Evolutionary conservation across 306 rosid genomes (phyloP), one percentile per base, ranked within the genome.

Genomic region (Lotus japonicus): DNA sequence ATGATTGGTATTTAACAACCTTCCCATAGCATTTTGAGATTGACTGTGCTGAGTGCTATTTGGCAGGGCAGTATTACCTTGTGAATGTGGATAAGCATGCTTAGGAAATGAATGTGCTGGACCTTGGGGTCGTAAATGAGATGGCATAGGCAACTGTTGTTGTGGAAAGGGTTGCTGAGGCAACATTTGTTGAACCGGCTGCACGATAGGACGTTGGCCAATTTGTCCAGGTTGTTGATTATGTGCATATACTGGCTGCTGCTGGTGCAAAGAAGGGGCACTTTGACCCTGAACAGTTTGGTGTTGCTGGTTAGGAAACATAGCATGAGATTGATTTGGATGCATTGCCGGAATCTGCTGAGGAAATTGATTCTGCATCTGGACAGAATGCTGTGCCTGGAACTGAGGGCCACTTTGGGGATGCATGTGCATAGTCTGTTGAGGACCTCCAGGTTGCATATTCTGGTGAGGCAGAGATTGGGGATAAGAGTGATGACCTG

Each of bases 401-500:
- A 84, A 74, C 31, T 77, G 84, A 56, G 79, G 74, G 71, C 80
- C 84, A 17, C 74, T 79, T 74, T 84, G 96, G 52, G 91, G 80
- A 65, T 76, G 86, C 65, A 64, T 18, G 14, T 81, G 76, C 60
- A 79, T 23, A 21, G 75, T 41, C 64, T 65, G 83, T 72, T 87
- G 98, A 60, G 91, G 72, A 54, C 74, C 84, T 51, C 83, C 91
- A 7, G 69, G 69, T 65, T 82, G 92, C 81, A 68, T 45, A 60
- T 84, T 90, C 14, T 81, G 95, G 63, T 83, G 88, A 72, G 76
- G 72, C 57, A 75, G 90, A 58, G 82, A 81, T 72, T 83, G 97
- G 59, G 89, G 87, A 74, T 80, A 90, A 6, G 87, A 85, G 57
- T 82, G 84, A 80, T 88, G 86, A 38, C 91, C 95, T 2, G 87